These are phyloP conservation scores for Acanthochlamys bracteata DNA, from an alignment of 106 monocot species.

Conservation along the genomic window DNA sequence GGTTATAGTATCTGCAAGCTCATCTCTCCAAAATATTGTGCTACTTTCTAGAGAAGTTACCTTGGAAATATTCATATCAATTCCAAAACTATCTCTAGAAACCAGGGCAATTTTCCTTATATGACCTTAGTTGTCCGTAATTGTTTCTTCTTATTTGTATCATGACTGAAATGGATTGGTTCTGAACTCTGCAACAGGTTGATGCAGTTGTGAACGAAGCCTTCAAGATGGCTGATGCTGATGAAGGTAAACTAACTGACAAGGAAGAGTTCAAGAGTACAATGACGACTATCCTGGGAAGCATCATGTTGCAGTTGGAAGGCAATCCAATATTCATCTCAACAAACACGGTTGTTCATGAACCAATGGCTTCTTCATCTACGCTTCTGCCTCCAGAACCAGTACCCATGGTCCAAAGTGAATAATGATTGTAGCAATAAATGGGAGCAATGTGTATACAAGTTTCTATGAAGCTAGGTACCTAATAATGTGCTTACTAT, in stretches of 20 bases:
- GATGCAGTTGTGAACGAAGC: conserved; percentile 55
- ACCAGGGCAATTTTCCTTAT: too few relatives aligned
- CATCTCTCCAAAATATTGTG: too few relatives aligned
- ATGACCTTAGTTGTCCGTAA: too few relatives aligned
- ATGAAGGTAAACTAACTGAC: conserved; percentile 32
- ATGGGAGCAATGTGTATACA: too few relatives aligned
- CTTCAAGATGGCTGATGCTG: conserved; percentile 31
- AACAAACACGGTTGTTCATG: conserved; percentile 64
- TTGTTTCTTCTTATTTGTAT: too few relatives aligned
- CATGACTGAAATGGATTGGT: neutral
- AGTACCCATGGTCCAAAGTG: neutral
- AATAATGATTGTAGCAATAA: neutral
- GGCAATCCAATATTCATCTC: conserved; percentile 54
- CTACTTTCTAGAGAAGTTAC: too few relatives aligned
- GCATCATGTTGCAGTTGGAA: conserved; percentile 55
- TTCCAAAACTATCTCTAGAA: too few relatives aligned
- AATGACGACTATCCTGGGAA: conserved; percentile 50
- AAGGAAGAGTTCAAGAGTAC: conserved; percentile 64
- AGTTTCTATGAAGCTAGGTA: too few relatives aligned
- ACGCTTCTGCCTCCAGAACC: conserved; percentile 19
- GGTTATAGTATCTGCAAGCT: too few relatives aligned
- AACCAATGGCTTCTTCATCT: conserved; percentile 39
- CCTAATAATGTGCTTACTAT: too few relatives aligned
- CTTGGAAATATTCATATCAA: too few relatives aligned
- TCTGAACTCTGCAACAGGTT: conserved; percentile 25